These are phyloP conservation scores for Mortierella sp. DNA, from an alignment of 371 early-diverging fungal species.

Conservation along the genomic window DNA sequence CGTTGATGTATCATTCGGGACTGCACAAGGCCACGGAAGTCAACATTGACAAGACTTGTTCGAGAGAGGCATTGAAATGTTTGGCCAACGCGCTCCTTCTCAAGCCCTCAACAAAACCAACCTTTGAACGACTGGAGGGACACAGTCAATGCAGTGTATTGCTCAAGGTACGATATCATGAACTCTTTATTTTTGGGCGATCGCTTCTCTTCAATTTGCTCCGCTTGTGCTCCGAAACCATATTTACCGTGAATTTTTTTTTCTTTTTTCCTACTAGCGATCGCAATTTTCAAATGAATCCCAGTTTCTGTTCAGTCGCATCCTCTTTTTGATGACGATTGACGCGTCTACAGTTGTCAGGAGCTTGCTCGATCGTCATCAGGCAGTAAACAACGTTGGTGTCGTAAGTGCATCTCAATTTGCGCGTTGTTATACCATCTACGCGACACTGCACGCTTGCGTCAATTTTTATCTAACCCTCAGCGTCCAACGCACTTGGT, in stretches of 20 bases:
- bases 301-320: slow-evolving; percentile 70
- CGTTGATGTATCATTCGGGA: slow-evolving; percentile 46
- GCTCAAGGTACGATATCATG: slow-evolving; percentile 43
- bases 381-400: slow-evolving; percentile 59
- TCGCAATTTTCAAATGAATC: slow-evolving; percentile 61
- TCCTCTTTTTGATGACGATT: slow-evolving; percentile 72
- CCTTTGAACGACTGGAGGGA: slow-evolving; percentile 61
- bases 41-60: slow-evolving; percentile 25
- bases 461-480: slow-evolving; percentile 3
- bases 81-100: slow-evolving; percentile 70
- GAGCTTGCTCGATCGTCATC: slow-evolving; percentile 58
- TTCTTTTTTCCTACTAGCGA: slow-evolving; percentile 18
- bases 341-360: slow-evolving; percentile 60
- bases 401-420: slow-evolving; percentile 55
- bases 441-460: neutral
- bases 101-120: slow-evolving; percentile 59
- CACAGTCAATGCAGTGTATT: slow-evolving; percentile 56
- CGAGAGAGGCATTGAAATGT: slow-evolving; percentile 70
- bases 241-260: neutral
- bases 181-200: neutral
- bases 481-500: slow-evolving; percentile 23
- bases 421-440: neutral
- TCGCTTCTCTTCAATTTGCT: neutral
- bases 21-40: slow-evolving; percentile 27
- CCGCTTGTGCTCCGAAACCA: neutral